phyloP scores from a whole-genome alignment of 768 basidiomycete genomes.

The Clitopilus passeckerianus region DNA sequence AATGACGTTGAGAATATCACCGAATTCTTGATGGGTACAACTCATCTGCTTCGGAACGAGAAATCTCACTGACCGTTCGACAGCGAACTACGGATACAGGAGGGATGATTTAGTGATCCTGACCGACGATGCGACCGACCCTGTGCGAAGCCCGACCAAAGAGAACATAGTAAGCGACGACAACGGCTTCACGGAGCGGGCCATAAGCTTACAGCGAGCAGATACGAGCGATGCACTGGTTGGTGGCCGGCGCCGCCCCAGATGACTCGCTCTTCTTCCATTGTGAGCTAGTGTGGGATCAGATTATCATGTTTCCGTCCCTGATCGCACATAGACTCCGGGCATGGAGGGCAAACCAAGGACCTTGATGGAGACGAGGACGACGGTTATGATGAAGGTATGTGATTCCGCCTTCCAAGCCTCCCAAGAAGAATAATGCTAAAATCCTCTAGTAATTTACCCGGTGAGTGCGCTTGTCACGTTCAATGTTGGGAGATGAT shows the following conservation, averaged over 20 bases:
- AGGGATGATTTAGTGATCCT: slow-evolving; percentile 82
- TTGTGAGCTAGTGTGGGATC: slow-evolving; percentile 37
- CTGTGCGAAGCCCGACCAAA: slow-evolving; percentile 65
- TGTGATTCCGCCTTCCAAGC: neutral
- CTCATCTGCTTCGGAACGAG: neutral
- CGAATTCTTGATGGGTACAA: slow-evolving; percentile 62
- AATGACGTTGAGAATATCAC: slow-evolving; percentile 86
- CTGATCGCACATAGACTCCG: slow-evolving; percentile 55
- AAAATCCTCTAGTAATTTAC: slow-evolving; percentile 61
- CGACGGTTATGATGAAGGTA: slow-evolving; percentile 82
- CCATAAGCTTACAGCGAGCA: slow-evolving; percentile 16
- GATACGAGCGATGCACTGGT: slow-evolving; percentile 86
- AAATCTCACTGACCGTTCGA: neutral
- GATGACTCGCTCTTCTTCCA: slow-evolving; percentile 92
- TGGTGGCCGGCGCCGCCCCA: slow-evolving; percentile 72
- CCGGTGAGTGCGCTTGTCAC: slow-evolving; percentile 41
- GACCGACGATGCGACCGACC: slow-evolving; percentile 67
- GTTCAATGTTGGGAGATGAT: slow-evolving; percentile 7
- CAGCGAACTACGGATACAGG: slow-evolving; percentile 36
- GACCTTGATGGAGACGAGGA: slow-evolving; percentile 81
- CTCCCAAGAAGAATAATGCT: neutral
- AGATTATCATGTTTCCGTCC: too few species aligned
- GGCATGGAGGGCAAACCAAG: slow-evolving; percentile 89
- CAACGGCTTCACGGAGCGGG: too few species aligned
- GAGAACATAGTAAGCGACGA: slow-evolving; percentile 63